A percentile compares a stretch with the other conserved stretches of the same genome.
Evolutionary conservation across 2,329 filamentous ascomycete genomes (phyloP).

Genomic region (Pseudopithomyces maydicus): DNA sequence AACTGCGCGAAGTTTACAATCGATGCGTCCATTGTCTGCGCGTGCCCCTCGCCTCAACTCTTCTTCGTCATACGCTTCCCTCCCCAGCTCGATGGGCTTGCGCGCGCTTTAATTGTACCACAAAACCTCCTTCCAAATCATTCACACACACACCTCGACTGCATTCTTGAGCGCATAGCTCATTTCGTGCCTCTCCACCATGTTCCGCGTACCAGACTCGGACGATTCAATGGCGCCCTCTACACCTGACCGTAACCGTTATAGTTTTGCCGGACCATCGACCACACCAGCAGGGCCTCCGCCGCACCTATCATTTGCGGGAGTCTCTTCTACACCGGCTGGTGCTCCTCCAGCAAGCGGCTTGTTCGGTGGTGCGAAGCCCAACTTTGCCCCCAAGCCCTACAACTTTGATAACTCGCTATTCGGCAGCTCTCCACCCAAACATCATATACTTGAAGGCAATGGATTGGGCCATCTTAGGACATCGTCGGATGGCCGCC

Average conservation of each 20-base stretch:
- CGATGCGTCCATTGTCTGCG: no score
- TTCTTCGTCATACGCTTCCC: background rate
- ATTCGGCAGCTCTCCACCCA: constrained; percentile 43
- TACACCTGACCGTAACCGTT: constrained; percentile 37
- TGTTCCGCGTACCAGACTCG: constrained; percentile 40
- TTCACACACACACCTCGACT: background rate
- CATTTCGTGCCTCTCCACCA: constrained; percentile 19
- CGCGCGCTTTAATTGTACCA: background rate
- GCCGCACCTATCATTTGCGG: constrained; percentile 49
- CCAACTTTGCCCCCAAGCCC: constrained; percentile 32
- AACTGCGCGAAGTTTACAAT: no score
- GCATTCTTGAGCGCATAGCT: background rate
- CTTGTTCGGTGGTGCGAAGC: constrained; percentile 58
- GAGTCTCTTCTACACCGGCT: constrained; percentile 60
- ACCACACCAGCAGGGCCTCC: constrained; percentile 64
- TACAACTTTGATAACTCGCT: constrained; percentile 25
- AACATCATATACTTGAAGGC: constrained; percentile 32
- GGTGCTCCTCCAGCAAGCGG: constrained; percentile 56
- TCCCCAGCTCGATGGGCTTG: background rate
- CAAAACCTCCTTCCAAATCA: background rate
- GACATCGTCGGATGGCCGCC: constrained; percentile 34
- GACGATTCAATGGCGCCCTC: constrained; percentile 39
- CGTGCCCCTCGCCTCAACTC: background rate
- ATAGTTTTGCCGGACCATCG: constrained; percentile 50
- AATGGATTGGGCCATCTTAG: constrained; percentile 32